These are phyloP conservation scores for Areca catechu DNA, from an alignment of 176 grass and related monocot genomes.

Conservation along the genomic window DNA sequence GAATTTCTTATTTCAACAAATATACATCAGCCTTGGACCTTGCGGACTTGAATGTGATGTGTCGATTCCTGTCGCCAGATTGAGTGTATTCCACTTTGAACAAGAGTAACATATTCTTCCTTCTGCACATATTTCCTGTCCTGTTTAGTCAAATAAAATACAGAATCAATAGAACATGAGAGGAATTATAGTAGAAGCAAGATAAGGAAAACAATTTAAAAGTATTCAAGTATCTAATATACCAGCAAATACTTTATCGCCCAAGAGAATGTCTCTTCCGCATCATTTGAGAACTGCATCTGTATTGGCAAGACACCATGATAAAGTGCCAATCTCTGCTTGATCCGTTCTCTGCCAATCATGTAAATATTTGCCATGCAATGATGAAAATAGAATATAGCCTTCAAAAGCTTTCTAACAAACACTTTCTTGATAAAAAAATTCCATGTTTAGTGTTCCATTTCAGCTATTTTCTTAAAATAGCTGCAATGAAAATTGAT, in stretches of 20 bases:
- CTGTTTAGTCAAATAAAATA: slow-evolving; percentile 29
- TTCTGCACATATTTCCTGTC: slow-evolving; percentile 43
- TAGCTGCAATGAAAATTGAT: too few species aligned
- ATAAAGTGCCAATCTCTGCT: slow-evolving; percentile 75
- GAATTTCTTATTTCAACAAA: background rate
- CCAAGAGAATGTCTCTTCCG: slow-evolving; percentile 89
- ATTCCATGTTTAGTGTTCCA: too few species aligned
- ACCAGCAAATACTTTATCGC: slow-evolving; percentile 75
- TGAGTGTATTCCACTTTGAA: slow-evolving; percentile 80
- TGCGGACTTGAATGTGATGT: slow-evolving; percentile 92
- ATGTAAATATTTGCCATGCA: background rate
- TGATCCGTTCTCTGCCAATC: slow-evolving; percentile 66
- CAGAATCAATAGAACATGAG: background rate
- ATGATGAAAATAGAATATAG: too few species aligned
- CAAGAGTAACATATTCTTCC: slow-evolving; percentile 80
- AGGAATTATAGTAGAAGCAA: background rate
- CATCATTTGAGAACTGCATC: slow-evolving; percentile 86
- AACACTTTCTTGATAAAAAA: too few species aligned
- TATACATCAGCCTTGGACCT: slow-evolving; percentile 35
- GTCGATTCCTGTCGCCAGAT: slow-evolving; percentile 90
- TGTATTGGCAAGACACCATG: slow-evolving; percentile 81
- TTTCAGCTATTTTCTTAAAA: too few species aligned
- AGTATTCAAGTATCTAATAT: slow-evolving; percentile 2
- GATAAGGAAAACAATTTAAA: too few species aligned
- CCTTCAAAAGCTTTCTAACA: too few species aligned